These are phyloP conservation scores for Amylostereum areolatum DNA, from an alignment of 1,284 basidiomycete genomes.

Conservation along the genomic window DNA sequence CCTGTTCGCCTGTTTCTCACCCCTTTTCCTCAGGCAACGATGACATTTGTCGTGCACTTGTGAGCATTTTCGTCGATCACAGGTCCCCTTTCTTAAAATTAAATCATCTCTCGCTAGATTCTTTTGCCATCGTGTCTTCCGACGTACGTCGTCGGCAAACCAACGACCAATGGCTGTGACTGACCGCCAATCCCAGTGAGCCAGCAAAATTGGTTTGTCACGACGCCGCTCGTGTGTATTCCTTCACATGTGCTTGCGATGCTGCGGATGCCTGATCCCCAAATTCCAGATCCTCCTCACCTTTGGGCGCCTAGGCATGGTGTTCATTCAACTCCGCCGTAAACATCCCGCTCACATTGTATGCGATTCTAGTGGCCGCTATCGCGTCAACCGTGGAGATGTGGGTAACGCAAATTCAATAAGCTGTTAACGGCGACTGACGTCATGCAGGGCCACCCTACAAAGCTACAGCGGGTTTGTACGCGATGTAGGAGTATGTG, in stretches of 20 bases:
- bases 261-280: background rate
- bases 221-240: slow-evolving; percentile 29
- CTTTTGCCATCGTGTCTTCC: slow-evolving; percentile 31
- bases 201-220: slow-evolving; percentile 29
- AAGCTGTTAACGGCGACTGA: too few relatives aligned
- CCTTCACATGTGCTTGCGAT: background rate
- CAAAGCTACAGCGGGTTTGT: too few relatives aligned
- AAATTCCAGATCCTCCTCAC: slow-evolving; percentile 22
- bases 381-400: slow-evolving; percentile 30
- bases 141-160: slow-evolving; percentile 22
- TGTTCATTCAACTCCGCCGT: slow-evolving; percentile 20
- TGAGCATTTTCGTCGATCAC: slow-evolving; percentile 10
- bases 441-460: too few relatives aligned
- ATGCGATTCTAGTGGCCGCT: background rate
- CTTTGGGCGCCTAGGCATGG: slow-evolving; percentile 23
- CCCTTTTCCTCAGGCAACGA: slow-evolving; percentile 20
- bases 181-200: slow-evolving; percentile 26
- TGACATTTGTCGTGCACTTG: slow-evolving; percentile 37
- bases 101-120: slow-evolving; percentile 18
- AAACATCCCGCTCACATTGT: slow-evolving; percentile 18
- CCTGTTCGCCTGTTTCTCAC: background rate
- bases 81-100: background rate
- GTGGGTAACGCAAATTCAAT: slow-evolving; percentile 14
- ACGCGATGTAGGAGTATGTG: too few relatives aligned
- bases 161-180: background rate